Evolutionary conservation across 257 asterid species (phyloP).

Genomic region (Solanum virginianum): DNA sequence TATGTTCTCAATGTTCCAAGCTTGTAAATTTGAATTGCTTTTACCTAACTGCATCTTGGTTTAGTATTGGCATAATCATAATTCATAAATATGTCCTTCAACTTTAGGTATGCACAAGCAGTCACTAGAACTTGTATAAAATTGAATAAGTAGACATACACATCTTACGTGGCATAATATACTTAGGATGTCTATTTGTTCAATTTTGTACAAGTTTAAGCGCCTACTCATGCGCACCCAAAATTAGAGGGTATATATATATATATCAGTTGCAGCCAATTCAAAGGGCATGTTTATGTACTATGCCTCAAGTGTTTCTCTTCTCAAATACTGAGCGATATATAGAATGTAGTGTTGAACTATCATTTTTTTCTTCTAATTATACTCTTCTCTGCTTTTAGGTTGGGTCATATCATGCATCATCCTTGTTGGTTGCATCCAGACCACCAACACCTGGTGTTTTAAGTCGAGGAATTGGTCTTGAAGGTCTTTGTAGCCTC

Average conservation of each 20-base stretch:
- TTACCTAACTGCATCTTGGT: background rate
- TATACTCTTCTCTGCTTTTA: slow-evolving; percentile 8
- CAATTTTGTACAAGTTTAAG: too few relatives aligned
- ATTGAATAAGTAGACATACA: too few relatives aligned
- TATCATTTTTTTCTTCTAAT: background rate
- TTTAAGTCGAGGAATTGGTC: slow-evolving; percentile 93
- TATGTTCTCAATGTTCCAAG: background rate
- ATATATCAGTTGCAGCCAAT: too few relatives aligned
- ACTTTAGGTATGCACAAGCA: too few relatives aligned
- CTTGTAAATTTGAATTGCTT: background rate
- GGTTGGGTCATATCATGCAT: slow-evolving; percentile 98
- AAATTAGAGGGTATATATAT: too few relatives aligned
- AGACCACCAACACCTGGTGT: slow-evolving; percentile 97
- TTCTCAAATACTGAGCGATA: background rate
- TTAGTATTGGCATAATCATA: background rate
- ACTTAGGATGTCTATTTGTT: too few relatives aligned
- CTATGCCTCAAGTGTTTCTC: background rate
- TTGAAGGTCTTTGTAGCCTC: slow-evolving; percentile 90
- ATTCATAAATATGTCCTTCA: too few relatives aligned
- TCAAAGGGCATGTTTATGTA: too few relatives aligned
- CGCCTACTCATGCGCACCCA: too few relatives aligned
- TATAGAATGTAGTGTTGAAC: background rate
- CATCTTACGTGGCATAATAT: too few relatives aligned
- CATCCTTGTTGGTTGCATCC: slow-evolving; percentile 86
- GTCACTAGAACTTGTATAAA: too few relatives aligned